Percentiles rank a stretch among this genome's conserved stretches.
Evolutionary conservation across 768 basidiomycete genomes (phyloP).

Genomic region (Rhizopogon rudus): DNA sequence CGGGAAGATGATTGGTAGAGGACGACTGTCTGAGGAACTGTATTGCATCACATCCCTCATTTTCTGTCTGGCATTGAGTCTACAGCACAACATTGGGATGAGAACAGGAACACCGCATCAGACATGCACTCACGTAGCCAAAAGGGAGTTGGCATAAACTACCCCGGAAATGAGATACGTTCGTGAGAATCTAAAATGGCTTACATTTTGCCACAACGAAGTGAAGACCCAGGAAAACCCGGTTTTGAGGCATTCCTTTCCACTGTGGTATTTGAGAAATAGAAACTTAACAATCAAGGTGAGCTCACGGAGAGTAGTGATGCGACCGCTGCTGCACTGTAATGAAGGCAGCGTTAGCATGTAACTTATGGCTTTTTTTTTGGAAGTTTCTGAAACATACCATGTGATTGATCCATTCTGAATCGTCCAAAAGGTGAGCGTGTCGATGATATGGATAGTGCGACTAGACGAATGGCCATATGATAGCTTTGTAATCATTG

Average conservation of each 20-base stretch:
- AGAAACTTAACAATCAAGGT: background rate
- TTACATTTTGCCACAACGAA: conserved; percentile 18
- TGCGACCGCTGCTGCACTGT: conserved; percentile 11
- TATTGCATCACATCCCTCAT: conserved; percentile 1
- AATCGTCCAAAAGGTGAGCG: conserved; percentile 15
- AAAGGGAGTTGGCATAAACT: conserved; percentile 22
- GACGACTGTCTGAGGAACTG: background rate
- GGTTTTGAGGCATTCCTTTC: conserved; percentile 15
- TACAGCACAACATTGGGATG: background rate
- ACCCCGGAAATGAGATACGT: background rate
- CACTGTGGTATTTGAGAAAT: conserved; percentile 8
- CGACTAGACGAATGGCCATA: background rate
- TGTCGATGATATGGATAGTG: conserved; percentile 18
- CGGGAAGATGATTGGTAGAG: conserved; percentile 1
- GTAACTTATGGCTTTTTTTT: background rate
- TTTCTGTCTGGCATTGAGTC: conserved; percentile 14
- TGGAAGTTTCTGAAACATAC: conserved; percentile 1
- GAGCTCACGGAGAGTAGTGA: conserved; percentile 15
- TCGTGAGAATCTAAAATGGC: background rate
- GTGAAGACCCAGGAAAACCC: conserved; percentile 18
- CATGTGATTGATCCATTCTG: conserved; percentile 18
- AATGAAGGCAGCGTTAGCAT: background rate
- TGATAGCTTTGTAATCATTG: conserved; percentile 28
- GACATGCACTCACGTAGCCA: conserved; percentile 17
- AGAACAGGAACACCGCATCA: background rate